Base-by-base conservation (phyloP, 2,329 filamentous ascomycete genomes). In the Helminthosporium solani region DNA sequence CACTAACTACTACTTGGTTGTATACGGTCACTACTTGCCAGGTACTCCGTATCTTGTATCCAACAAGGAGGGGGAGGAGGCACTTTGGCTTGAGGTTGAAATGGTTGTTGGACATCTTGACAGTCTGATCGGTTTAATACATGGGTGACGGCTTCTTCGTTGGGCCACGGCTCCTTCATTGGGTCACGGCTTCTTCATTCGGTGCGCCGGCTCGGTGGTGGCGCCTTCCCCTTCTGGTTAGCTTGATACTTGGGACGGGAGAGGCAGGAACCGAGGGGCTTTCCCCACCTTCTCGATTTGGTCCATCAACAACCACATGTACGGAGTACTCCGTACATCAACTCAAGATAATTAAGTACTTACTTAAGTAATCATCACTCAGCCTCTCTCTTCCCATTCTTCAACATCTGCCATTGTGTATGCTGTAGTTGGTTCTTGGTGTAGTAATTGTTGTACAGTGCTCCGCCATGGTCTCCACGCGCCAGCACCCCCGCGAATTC, bases 391-490 rank as follows among this genome's bases (percentile, higher is more conserved):
- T 4, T 20, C 16, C 20, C 4, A 19, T 34, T 45, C 27, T 15
- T n/a, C 44, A 8, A 16, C 27, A 31, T 19, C 33, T 19, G n/a
- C 31, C 5, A 33, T 14, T n/a, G 12, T 18, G 31, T n/a, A n/a
- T n/a, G n/a, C n/a, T n/a, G n/a, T n/a, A n/a, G n/a, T n/a, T n/a
- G n/a, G n/a, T n/a, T n/a, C n/a, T n/a, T n/a, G n/a, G n/a, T n/a
- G n/a, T n/a, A n/a, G n/a, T n/a, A n/a, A n/a, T 31, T n/a, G 5
- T 12, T 31, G 6, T 14, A 31, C 28, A 31, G 14, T 27, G 42
- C 37, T 36, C 31, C 19, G 53, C 3, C 16, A 73, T 73, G 70
- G 70, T 73, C 19, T 66, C 70, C 18, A 73, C 70, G 33, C 70
- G 70, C 53, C 59, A 61, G 38, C 68, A 71, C 42, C 68, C 70